Conservation (phyloP, 768 basidiomycete species). For the Tulasnella sp. region DNA sequence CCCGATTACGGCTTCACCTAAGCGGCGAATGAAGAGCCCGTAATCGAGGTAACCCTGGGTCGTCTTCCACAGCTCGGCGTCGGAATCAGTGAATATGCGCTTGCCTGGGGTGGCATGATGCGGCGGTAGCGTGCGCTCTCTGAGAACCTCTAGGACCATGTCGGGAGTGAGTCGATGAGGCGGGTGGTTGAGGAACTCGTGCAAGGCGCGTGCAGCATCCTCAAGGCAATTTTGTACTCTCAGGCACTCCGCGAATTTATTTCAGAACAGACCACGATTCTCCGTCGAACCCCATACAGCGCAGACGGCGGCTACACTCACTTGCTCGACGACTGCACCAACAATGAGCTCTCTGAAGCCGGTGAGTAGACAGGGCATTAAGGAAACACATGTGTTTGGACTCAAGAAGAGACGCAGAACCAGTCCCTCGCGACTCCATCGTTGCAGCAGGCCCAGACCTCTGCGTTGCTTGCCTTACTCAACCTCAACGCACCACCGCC, state of each 20-base stretch:
- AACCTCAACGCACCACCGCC: constrained; percentile 66
- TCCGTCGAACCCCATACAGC: not conserved
- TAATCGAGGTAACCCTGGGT: constrained; percentile 66
- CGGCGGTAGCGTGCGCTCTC: not conserved
- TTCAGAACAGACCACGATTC: constrained; percentile 1
- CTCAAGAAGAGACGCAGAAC: not conserved
- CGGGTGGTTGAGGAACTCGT: not conserved
- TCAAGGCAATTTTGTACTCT: not conserved
- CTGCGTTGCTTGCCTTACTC: constrained; percentile 71
- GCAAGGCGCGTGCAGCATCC: not conserved
- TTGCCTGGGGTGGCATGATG: constrained; percentile 15
- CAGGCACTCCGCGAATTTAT: not conserved
- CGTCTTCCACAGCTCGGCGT: constrained; percentile 59
- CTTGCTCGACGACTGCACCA: not conserved
- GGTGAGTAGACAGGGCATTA: not conserved
- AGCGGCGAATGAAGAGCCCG: constrained; percentile 56
- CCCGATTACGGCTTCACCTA: constrained; percentile 71
- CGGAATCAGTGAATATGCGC: constrained; percentile 54
- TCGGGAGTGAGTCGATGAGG: not conserved
- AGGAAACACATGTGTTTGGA: not conserved
- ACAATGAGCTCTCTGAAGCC: constrained; percentile 4
- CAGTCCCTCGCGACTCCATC: constrained; percentile 22
- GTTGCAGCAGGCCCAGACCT: constrained; percentile 81
- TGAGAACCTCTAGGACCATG: not conserved
- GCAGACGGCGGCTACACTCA: not conserved